Evolutionary conservation across 2,329 filamentous ascomycete species (phyloP).

Genomic region (Raffaelea deltoideospora): DNA sequence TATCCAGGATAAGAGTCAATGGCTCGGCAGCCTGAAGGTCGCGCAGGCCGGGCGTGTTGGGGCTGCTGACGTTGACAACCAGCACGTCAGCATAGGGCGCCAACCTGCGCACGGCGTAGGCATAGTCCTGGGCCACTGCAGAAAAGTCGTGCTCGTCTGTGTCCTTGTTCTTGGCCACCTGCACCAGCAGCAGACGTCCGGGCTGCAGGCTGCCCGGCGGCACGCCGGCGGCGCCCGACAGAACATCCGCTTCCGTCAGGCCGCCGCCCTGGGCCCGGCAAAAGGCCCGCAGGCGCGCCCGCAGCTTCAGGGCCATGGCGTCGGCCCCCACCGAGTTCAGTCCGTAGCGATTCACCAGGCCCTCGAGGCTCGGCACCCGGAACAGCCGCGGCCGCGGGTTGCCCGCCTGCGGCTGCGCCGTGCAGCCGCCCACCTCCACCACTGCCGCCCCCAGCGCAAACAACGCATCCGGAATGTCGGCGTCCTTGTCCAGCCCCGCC

Average conservation of each 20-base stretch:
- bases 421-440: conserved; percentile 86
- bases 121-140: conserved; percentile 67
- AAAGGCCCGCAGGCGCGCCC: conserved; percentile 63
- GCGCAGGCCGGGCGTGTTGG: conserved; percentile 84
- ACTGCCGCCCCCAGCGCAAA: conserved; percentile 74
- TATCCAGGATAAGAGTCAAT: conserved; percentile 62
- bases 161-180: conserved; percentile 92
- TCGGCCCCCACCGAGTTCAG: conserved; percentile 87
- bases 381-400: conserved; percentile 85
- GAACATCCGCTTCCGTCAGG: conserved; percentile 56
- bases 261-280: conserved; percentile 56
- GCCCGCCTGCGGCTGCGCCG: conserved; percentile 71
- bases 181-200: conserved; percentile 71
- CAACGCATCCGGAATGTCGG: conserved; percentile 70
- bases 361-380: conserved; percentile 66
- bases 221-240: conserved; percentile 57
- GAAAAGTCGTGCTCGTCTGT: conserved; percentile 75
- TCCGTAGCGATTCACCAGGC: conserved; percentile 89
- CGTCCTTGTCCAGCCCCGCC: conserved; percentile 92
- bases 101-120: conserved; percentile 72
- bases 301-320: conserved; percentile 63
- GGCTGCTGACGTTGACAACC: conserved; percentile 96
- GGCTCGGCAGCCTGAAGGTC: conserved; percentile 76
- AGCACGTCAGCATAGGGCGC: conserved; percentile 85
- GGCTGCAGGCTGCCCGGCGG: conserved; percentile 66